Conservation (phyloP, 78 protist genomes). For the Pigoraptor vietnamica region DNA sequence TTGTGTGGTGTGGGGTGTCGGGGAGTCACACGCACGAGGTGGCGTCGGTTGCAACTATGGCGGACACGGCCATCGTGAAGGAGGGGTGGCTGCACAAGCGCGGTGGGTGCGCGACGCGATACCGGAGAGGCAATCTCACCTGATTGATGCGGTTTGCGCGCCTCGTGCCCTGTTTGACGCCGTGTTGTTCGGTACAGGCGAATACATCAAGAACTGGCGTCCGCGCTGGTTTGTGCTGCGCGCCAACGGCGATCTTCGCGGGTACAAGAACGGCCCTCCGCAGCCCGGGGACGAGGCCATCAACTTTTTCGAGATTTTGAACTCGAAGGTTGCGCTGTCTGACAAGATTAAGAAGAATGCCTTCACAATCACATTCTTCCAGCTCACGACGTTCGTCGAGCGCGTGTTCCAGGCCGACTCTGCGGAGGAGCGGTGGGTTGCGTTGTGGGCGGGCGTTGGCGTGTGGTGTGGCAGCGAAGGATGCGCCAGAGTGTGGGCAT, state of each 20-base stretch:
- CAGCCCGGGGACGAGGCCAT: neutral
- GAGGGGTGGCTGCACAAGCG: conserved; percentile 1
- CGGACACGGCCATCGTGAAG: conserved; percentile 21
- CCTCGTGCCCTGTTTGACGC: neutral
- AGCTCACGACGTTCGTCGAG: neutral
- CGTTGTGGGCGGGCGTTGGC: too few relatives aligned
- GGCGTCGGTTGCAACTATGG: too few relatives aligned
- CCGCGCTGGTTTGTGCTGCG: neutral
- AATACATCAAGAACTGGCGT: conserved; percentile 2
- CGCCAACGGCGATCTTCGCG: neutral
- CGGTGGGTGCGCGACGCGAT: too few relatives aligned
- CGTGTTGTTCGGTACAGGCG: too few relatives aligned
- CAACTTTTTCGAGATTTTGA: neutral
- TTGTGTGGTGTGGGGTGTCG: too few relatives aligned
- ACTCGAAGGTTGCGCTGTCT: neutral
- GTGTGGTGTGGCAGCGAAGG: too few relatives aligned
- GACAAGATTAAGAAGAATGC: neutral
- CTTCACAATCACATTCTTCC: neutral
- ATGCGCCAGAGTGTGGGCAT: too few relatives aligned
- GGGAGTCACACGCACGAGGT: too few relatives aligned
- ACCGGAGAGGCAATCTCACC: too few relatives aligned
- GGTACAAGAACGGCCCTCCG: neutral
- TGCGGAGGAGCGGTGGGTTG: neutral
- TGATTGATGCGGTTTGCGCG: neutral
- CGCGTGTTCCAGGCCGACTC: neutral